Conservation (phyloP, 2,329 filamentous ascomycete species). For the Xylaria sp. region DNA sequence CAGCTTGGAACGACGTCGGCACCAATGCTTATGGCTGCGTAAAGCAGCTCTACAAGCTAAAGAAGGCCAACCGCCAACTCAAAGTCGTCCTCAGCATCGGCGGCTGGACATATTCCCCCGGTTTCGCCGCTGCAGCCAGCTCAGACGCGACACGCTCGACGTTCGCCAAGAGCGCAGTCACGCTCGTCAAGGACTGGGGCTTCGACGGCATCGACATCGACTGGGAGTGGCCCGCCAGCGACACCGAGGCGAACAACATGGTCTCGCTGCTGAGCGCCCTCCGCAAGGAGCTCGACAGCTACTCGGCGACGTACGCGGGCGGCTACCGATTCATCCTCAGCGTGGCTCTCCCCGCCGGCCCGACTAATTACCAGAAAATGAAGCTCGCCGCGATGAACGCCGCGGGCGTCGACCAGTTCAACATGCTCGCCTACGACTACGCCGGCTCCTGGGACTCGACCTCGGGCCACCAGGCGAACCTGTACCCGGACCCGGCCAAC, state of each 20-base stretch:
- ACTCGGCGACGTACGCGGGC: conserved; percentile 57
- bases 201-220: conserved; percentile 59
- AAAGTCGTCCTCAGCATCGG: conserved; percentile 85
- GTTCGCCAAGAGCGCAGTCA: conserved; percentile 77
- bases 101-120: conserved; percentile 84
- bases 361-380: conserved; percentile 60
- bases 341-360: conserved; percentile 63
- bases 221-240: conserved; percentile 56
- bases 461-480: conserved; percentile 77
- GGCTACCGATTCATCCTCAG: conserved; percentile 66
- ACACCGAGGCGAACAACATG: conserved; percentile 57
- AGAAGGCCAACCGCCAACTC: conserved; percentile 79
- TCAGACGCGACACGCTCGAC: conserved; percentile 68
- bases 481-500: conserved; percentile 67
- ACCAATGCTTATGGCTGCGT: conserved; percentile 83
- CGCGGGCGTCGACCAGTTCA: conserved; percentile 63
- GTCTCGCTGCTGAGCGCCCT: conserved; percentile 58
- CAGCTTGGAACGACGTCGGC: conserved; percentile 69
- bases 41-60: conserved; percentile 82
- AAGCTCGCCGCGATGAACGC: conserved; percentile 59
- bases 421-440: conserved; percentile 80
- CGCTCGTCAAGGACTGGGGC: conserved; percentile 78
- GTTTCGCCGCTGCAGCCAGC: conserved; percentile 76
- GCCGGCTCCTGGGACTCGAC: conserved; percentile 73
- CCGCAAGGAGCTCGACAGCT: conserved; percentile 61